A percentile compares a stretch with the other conserved stretches of the same genome.
Conservation (phyloP, 768 basidiomycete species). For the Naganishia kalamii region DNA sequence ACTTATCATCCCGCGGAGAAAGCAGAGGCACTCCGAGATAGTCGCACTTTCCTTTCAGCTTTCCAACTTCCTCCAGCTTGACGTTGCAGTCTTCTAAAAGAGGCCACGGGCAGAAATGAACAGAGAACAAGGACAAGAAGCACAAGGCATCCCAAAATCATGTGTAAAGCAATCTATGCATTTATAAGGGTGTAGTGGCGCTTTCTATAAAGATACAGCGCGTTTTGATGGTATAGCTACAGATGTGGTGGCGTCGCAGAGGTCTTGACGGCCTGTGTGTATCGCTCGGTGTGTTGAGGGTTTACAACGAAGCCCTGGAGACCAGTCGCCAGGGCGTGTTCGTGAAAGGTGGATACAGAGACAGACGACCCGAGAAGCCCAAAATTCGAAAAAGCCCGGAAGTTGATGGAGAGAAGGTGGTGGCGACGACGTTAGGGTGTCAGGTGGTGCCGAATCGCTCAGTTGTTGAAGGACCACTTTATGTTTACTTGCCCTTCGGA, state of each 20-base stretch:
- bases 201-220: neutral
- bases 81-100: no score
- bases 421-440: neutral
- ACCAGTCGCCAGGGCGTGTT: neutral
- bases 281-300: neutral
- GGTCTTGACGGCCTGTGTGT: neutral
- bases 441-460: neutral
- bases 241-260: neutral
- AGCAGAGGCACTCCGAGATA: no score
- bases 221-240: slow-evolving; percentile 4
- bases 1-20: no score
- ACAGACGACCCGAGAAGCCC: neutral
- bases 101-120: no score
- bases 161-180: slow-evolving; percentile 6
- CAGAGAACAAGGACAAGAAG: no score
- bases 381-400: slow-evolving; percentile 12
- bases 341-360: slow-evolving; percentile 15
- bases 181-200: neutral
- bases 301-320: slow-evolving; percentile 2
- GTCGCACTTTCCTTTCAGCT: no score
- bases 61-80: no score
- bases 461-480: slow-evolving; percentile 35
- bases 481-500: slow-evolving; percentile 56
- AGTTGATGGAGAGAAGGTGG: neutral
- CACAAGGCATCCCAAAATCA: neutral